Conservation (phyloP, 2,329 filamentous ascomycete genomes). For the Aquanectria penicillioides region DNA sequence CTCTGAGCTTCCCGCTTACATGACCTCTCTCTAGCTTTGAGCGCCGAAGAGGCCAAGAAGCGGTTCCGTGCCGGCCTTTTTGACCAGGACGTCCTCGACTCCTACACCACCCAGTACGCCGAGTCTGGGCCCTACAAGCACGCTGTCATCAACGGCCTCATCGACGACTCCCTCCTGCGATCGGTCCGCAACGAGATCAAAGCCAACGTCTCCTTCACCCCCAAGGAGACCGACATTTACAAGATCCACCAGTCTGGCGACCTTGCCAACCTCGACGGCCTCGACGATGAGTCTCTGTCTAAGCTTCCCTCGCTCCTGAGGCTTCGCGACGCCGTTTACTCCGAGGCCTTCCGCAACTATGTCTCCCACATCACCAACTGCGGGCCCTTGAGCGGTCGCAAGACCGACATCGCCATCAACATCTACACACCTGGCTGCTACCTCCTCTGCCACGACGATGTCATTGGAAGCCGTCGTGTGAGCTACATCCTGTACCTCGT, state of each 20-base stretch:
- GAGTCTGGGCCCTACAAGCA: slow-evolving; percentile 84
- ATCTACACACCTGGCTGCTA: slow-evolving; percentile 97
- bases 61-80: slow-evolving; percentile 76
- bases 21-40: slow-evolving; percentile 52
- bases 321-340: slow-evolving; percentile 96
- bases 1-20: slow-evolving; percentile 32
- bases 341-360: slow-evolving; percentile 86
- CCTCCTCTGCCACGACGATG: slow-evolving; percentile 96
- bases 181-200: slow-evolving; percentile 89
- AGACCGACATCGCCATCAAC: slow-evolving; percentile 99
- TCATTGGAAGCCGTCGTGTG: slow-evolving; percentile 94
- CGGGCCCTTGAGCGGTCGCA: slow-evolving; percentile 87
- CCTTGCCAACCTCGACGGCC: slow-evolving; percentile 93
- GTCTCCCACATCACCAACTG: slow-evolving; percentile 86
- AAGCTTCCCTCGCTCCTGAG: slow-evolving; percentile 90
- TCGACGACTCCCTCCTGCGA: slow-evolving; percentile 84
- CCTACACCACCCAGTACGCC: slow-evolving; percentile 71
- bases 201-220: slow-evolving; percentile 92
- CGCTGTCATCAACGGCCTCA: slow-evolving; percentile 84
- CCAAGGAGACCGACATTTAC: slow-evolving; percentile 99
- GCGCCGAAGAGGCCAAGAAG: slow-evolving; percentile 60
- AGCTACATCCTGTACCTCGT: slow-evolving; percentile 98
- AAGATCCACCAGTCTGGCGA: slow-evolving; percentile 99
- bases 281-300: slow-evolving; percentile 85
- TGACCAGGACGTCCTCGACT: slow-evolving; percentile 63